Evolutionary conservation across 176 grass and related monocot genomes (phyloP).

Genomic region (Oryza glaberrima): DNA sequence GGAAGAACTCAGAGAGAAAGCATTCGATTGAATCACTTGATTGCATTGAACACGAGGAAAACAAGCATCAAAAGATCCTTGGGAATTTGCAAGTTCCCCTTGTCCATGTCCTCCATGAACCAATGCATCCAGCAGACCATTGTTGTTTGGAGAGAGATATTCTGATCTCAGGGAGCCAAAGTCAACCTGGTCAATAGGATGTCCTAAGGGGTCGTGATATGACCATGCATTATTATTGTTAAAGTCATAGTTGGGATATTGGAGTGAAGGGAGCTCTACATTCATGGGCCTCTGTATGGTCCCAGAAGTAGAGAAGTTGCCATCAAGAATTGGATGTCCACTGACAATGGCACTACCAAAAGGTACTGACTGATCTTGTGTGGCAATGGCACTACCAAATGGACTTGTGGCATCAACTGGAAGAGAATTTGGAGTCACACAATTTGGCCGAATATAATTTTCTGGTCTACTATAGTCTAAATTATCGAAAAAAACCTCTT

Average conservation of each 20-base stretch:
- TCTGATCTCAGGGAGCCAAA: conserved; percentile 15
- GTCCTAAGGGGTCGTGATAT: neutral
- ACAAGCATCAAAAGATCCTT: conserved; percentile 28
- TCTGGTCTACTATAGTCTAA: conserved; percentile 18
- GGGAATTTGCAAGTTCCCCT: conserved; percentile 12
- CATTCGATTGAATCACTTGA: conserved; percentile 14
- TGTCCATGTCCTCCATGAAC: conserved; percentile 31
- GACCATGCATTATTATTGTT: conserved; percentile 14
- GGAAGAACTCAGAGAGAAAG: conserved; percentile 13
- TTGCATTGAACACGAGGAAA: conserved; percentile 2
- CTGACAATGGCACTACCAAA: conserved; percentile 37
- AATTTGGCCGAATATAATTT: conserved; percentile 11
- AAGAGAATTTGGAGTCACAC: neutral
- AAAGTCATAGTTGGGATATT: conserved; percentile 44
- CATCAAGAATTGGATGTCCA: conserved; percentile 41
- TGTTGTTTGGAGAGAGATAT: conserved; percentile 22
- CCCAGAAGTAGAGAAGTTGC: conserved; percentile 61
- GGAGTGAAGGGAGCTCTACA: conserved; percentile 79
- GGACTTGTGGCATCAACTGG: neutral
- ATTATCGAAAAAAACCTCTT: conserved; percentile 38
- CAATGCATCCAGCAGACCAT: conserved; percentile 35
- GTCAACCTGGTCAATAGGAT: conserved; percentile 31
- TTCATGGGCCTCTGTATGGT: conserved; percentile 38
- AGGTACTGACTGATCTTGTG: conserved; percentile 25
- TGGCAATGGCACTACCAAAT: neutral